phyloP scores from a whole-genome alignment of 2,329 filamentous ascomycete genomes.

The Cylindrodendrum hubeiense region DNA sequence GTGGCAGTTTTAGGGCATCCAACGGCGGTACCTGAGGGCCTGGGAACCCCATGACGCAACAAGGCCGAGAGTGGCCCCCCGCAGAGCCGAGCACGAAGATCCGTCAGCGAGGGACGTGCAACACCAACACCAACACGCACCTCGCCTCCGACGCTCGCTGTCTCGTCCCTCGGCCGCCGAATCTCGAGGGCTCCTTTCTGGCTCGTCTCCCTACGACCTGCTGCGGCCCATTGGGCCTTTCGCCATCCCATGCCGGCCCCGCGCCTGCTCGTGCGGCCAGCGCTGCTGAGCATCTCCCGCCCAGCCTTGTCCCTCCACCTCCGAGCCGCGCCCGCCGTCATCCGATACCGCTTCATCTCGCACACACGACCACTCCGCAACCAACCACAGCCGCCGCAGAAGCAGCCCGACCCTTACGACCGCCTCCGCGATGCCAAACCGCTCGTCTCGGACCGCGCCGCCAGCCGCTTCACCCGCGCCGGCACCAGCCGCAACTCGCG shows the following conservation, averaged over 20 bases:
- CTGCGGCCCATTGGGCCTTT: conserved; percentile 19
- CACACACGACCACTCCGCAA: conserved; percentile 28
- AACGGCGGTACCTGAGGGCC: not conserved
- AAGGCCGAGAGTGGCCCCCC: not conserved
- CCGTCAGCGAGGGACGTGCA: not conserved
- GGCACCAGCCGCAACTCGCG: conserved; percentile 47
- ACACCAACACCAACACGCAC: not conserved
- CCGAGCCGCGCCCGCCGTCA: conserved; percentile 10
- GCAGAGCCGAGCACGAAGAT: conserved; percentile 1
- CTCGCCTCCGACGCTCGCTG: not conserved
- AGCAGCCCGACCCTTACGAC: conserved; percentile 37
- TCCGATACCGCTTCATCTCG: conserved; percentile 38
- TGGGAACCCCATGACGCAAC: conserved; percentile 3
- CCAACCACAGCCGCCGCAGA: not conserved
- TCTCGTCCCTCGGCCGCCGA: not conserved
- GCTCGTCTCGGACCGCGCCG: conserved; percentile 45
- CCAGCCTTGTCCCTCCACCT: conserved; percentile 9
- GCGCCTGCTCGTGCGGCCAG: conserved; percentile 22
- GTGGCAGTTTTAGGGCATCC: not conserved
- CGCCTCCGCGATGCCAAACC: conserved; percentile 48
- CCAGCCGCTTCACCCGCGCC: conserved; percentile 42
- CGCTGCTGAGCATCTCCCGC: not conserved
- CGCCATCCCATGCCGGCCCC: conserved; percentile 30
- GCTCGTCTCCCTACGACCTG: not conserved
- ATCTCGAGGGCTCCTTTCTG: not conserved